Conservation (phyloP, 1,284 basidiomycete genomes). For the Amylostereum areolatum region DNA sequence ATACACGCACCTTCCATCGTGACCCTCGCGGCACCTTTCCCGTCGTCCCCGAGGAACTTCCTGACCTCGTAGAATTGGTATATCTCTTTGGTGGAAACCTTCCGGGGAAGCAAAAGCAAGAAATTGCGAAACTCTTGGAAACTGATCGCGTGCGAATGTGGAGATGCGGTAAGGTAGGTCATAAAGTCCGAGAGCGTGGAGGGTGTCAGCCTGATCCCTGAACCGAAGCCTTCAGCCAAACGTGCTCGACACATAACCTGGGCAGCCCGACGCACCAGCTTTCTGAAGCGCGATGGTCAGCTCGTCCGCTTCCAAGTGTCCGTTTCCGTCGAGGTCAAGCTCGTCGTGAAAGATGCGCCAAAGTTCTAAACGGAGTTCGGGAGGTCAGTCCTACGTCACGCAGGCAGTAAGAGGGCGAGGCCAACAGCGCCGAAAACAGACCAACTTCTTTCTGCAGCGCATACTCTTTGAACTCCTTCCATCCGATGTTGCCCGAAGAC, state of each 20-base stretch:
- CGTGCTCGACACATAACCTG: neutral
- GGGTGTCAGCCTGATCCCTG: slow-evolving; percentile 68
- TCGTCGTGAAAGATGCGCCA: slow-evolving; percentile 89
- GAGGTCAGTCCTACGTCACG: slow-evolving; percentile 14
- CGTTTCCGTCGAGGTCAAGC: slow-evolving; percentile 83
- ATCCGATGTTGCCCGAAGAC: slow-evolving; percentile 50
- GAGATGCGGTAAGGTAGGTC: slow-evolving; percentile 65
- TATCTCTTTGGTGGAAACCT: slow-evolving; percentile 78
- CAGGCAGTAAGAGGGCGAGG: slow-evolving; percentile 14
- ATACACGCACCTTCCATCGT: slow-evolving; percentile 75
- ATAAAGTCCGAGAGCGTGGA: slow-evolving; percentile 75
- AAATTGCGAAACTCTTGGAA: slow-evolving; percentile 91
- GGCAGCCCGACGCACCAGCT: slow-evolving; percentile 50
- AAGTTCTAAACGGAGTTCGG: slow-evolving; percentile 46
- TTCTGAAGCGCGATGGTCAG: slow-evolving; percentile 63
- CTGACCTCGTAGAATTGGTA: slow-evolving; percentile 82
- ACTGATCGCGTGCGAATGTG: slow-evolving; percentile 63
- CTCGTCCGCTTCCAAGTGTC: slow-evolving; percentile 70
- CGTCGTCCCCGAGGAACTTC: slow-evolving; percentile 70
- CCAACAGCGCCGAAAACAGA: slow-evolving; percentile 28
- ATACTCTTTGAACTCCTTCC: slow-evolving; percentile 77
- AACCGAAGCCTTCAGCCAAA: slow-evolving; percentile 11
- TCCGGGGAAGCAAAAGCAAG: slow-evolving; percentile 79
- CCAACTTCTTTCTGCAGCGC: slow-evolving; percentile 74
- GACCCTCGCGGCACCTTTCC: slow-evolving; percentile 70